Evolutionary conservation across 2,329 filamentous ascomycete species (phyloP), one percentile per base, ranked within the genome.

Genomic region (Penicillium crustosum): DNA sequence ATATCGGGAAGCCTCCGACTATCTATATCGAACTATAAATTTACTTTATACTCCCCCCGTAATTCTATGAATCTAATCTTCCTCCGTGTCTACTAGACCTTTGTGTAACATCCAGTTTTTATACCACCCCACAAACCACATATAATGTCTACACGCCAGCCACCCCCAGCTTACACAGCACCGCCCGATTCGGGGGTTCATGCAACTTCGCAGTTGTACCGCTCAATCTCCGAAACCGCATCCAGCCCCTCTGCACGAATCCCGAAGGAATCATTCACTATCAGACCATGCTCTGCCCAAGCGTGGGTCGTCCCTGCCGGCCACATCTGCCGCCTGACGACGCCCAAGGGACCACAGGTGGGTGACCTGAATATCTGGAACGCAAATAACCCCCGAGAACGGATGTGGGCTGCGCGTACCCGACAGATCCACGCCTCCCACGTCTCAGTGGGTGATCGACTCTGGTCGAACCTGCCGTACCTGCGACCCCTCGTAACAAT

Each of bases 331-430:
- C 84, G 86, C 15, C 86, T 95, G 61, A 89, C 86, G 57, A 93
- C 90, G 0, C 89, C 89, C 0, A 79, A 87, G 54, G 91, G 91
- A 0, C 86, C 91, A 0, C 91, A 95, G 76, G 90, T 95, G 49
- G 89, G 90, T 53, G 91, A 94, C 67, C 77, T 94, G 19, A 95
- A 95, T 72, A 82, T 94, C 66, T 95, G 89, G 89, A 90, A 89
- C 66, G 80, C 82, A 6, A 77, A 86, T 61, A 92, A 94, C 72
- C 88, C 90, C 0, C 84, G 89, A 15, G 91, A 95, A 72, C 82
- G 86, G 42, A 91, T 95, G 78, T 95, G 90, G 91, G 90, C 91
- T 1, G 81, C 85, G 1, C 83, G 91, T 38, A 94, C 90, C 13
- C 83, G 87, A 57, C 90, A 95, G 71, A 82, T 95, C 19, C 89